Evolutionary conservation across 805 yeast genomes (phyloP).

Genomic region (Metschnikowia chrysomelidarum): DNA sequence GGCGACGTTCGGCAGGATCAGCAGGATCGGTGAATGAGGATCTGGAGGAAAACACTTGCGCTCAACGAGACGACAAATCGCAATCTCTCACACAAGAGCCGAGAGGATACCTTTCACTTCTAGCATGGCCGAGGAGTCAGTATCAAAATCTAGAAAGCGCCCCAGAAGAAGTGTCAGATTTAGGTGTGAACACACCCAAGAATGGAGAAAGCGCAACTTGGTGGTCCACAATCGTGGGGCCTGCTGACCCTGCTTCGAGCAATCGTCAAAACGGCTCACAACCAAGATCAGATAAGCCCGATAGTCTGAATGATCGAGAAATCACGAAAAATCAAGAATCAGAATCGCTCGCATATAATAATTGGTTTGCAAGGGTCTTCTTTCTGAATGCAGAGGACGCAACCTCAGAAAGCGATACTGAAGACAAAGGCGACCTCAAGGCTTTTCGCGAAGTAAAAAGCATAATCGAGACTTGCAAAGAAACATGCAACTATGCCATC

Average conservation of each 20-base stretch:
- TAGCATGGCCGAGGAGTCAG: slow-evolving; percentile 8
- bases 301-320: neutral
- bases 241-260: too few relatives aligned
- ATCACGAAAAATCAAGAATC: neutral
- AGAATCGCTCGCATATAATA: neutral
- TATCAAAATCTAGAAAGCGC: slow-evolving; percentile 1
- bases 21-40: too few relatives aligned
- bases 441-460: slow-evolving; percentile 29
- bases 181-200: neutral
- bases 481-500: slow-evolving; percentile 34
- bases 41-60: neutral
- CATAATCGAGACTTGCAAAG: slow-evolving; percentile 33
- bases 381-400: neutral
- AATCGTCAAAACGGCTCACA: neutral
- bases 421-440: slow-evolving; percentile 7
- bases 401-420: slow-evolving; percentile 6
- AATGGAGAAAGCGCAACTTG: slow-evolving; percentile 4
- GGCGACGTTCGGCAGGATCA: too few relatives aligned
- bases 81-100: slow-evolving; percentile 1
- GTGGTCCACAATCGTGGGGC: slow-evolving; percentile 6
- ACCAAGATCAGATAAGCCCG: neutral
- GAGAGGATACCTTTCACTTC: neutral
- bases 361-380: slow-evolving; percentile 8
- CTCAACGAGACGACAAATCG: neutral
- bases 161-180: neutral